Evolutionary conservation across 2,329 filamentous ascomycete genomes (phyloP).

Genomic region (Macroventuria anomochaeta): DNA sequence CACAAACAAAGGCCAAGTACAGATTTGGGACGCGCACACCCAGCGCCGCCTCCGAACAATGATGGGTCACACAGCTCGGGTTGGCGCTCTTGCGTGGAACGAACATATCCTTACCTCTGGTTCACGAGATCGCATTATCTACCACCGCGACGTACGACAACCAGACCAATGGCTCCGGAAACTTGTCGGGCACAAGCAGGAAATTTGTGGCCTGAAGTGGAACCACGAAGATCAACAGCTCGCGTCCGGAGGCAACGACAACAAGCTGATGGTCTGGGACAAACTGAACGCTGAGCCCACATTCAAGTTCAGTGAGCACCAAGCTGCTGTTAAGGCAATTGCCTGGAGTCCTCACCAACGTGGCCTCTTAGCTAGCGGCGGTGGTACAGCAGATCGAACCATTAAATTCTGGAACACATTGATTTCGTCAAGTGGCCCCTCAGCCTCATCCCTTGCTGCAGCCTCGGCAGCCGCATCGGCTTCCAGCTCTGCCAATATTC

Average conservation of each 20-base stretch:
- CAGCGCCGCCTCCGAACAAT: conserved; percentile 87
- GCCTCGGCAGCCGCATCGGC: conserved; percentile 45
- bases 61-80: conserved; percentile 92
- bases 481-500: conserved; percentile 39
- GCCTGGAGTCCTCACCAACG: conserved; percentile 97
- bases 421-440: conserved; percentile 65
- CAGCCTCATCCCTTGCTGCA: conserved; percentile 50
- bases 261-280: conserved; percentile 99
- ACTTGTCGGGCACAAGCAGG: conserved; percentile 93
- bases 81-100: conserved; percentile 96
- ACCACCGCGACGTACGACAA: conserved; percentile 92
- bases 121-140: conserved; percentile 90
- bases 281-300: conserved; percentile 90
- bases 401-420: conserved; percentile 99
- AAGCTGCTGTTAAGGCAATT: conserved; percentile 95
- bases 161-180: conserved; percentile 89
- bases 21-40: conserved; percentile 96
- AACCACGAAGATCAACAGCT: conserved; percentile 95
- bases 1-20: conserved; percentile 90
- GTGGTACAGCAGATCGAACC: conserved; percentile 91
- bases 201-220: conserved; percentile 96
- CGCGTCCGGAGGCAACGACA: conserved; percentile 96
- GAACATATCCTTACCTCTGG: conserved; percentile 96
- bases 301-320: conserved; percentile 94
- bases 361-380: conserved; percentile 91